Conservation (phyloP, 2,329 filamentous ascomycete species). For the Rhynchosporium secalis region DNA sequence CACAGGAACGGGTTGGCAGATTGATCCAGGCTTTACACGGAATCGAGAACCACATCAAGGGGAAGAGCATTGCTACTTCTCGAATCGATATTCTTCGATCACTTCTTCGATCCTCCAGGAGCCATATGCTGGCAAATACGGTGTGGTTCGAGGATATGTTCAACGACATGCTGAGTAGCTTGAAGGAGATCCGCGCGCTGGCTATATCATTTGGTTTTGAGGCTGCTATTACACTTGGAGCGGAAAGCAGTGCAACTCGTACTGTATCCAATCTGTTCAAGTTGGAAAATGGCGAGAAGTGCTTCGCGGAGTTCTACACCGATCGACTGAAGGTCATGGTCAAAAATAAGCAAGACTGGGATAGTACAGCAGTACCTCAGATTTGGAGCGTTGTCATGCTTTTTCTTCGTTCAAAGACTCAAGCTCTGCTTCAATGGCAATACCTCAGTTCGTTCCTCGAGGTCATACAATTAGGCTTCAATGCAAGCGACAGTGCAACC, state of each 20-base stretch:
- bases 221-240: slow-evolving; percentile 67
- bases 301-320: slow-evolving; percentile 69
- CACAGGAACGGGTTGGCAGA: slow-evolving; percentile 65
- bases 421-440: slow-evolving; percentile 65
- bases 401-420: slow-evolving; percentile 64
- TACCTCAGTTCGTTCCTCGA: slow-evolving; percentile 73
- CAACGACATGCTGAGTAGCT: slow-evolving; percentile 74
- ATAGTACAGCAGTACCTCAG: slow-evolving; percentile 70
- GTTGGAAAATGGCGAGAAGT: slow-evolving; percentile 43
- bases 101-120: slow-evolving; percentile 69
- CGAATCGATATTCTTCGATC: slow-evolving; percentile 78
- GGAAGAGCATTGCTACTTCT: slow-evolving; percentile 77
- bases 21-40: slow-evolving; percentile 70
- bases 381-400: slow-evolving; percentile 86
- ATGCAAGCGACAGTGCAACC: slow-evolving; percentile 68
- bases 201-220: slow-evolving; percentile 75
- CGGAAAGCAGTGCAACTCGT: slow-evolving; percentile 66
- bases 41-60: slow-evolving; percentile 71
- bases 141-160: slow-evolving; percentile 85
- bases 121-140: slow-evolving; percentile 67
- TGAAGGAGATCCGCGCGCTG: slow-evolving; percentile 72
- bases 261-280: slow-evolving; percentile 66
- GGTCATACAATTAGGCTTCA: slow-evolving; percentile 81
- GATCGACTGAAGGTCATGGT: slow-evolving; percentile 68
- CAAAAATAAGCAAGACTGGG: slow-evolving; percentile 55